Conservation (phyloP, 106 monocot genomes). For the Acanthochlamys bracteata region DNA sequence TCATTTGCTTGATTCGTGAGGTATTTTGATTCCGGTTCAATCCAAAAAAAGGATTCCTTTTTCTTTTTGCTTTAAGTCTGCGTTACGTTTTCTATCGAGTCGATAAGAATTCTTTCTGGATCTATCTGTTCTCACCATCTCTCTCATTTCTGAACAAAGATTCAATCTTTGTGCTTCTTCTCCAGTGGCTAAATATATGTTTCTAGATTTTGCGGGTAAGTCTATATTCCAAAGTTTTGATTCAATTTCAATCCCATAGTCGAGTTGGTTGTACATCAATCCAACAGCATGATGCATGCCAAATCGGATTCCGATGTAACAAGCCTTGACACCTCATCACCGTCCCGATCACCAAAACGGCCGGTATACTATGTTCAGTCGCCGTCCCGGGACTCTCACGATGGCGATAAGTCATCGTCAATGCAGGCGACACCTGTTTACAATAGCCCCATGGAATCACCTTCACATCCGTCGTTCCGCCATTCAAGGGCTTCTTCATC, state of each 20-base stretch:
- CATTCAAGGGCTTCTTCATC: slow-evolving; percentile 83
- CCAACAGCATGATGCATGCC: slow-evolving; percentile 48
- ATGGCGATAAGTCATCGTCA: slow-evolving; percentile 77
- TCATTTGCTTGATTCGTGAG: too few relatives aligned
- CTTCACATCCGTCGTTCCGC: slow-evolving; percentile 56
- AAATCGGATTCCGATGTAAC: slow-evolving; percentile 92
- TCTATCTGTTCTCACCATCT: too few relatives aligned
- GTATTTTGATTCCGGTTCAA: too few relatives aligned
- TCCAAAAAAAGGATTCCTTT: too few relatives aligned
- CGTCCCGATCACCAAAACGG: slow-evolving; percentile 67
- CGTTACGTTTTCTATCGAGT: too few relatives aligned
- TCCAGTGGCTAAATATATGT: too few relatives aligned
- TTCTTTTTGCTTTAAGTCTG: too few relatives aligned
- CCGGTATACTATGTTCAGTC: slow-evolving; percentile 76
- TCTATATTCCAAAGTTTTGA: neutral
- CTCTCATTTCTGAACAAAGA: too few relatives aligned
- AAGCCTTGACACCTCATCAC: slow-evolving; percentile 81
- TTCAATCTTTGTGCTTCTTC: too few relatives aligned
- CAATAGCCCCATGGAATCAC: slow-evolving; percentile 78
- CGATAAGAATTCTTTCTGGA: too few relatives aligned
- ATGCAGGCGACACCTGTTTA: slow-evolving; percentile 77
- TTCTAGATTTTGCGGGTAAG: too few relatives aligned
- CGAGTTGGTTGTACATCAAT: neutral
- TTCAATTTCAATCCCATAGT: neutral
- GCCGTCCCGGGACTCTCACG: slow-evolving; percentile 81